Percentiles rank a stretch among this genome's conserved stretches.
These are phyloP conservation scores for Mycena citricolor DNA, from an alignment of 1,284 basidiomycete genomes.

Conservation along the genomic window DNA sequence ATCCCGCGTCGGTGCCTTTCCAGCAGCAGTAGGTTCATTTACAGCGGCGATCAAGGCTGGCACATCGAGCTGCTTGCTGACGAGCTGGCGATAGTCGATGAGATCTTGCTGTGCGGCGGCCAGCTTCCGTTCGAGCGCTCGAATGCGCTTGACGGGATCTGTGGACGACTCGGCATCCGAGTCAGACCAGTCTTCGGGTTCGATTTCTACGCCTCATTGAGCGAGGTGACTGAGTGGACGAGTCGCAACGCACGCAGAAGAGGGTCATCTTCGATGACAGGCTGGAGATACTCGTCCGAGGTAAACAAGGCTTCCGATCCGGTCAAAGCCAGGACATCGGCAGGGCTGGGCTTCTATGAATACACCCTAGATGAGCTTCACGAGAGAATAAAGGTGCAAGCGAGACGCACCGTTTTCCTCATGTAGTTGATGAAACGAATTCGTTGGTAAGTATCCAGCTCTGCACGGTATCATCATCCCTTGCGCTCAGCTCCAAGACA, in stretches of 20 bases:
- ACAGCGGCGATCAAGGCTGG: slow-evolving; percentile 43
- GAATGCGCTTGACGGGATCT: slow-evolving; percentile 47
- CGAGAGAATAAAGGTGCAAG: slow-evolving; percentile 5
- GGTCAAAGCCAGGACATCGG: slow-evolving; percentile 46
- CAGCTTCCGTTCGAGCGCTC: slow-evolving; percentile 53
- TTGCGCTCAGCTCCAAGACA: too few relatives aligned
- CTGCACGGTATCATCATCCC: slow-evolving; percentile 34
- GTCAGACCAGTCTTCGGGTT: slow-evolving; percentile 73
- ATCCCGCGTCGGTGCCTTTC: slow-evolving; percentile 47
- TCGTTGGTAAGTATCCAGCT: slow-evolving; percentile 62
- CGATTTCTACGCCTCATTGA: slow-evolving; percentile 30
- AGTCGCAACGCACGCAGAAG: slow-evolving; percentile 70
- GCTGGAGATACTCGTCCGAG: slow-evolving; percentile 78
- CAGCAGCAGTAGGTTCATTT: slow-evolving; percentile 37
- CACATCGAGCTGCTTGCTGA: slow-evolving; percentile 51
- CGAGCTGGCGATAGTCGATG: slow-evolving; percentile 56
- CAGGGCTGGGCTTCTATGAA: slow-evolving; percentile 58
- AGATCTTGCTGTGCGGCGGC: slow-evolving; percentile 53
- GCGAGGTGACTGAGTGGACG: slow-evolving; percentile 2
- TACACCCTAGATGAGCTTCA: slow-evolving; percentile 3
- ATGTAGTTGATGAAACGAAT: slow-evolving; percentile 88
- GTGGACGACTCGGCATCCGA: slow-evolving; percentile 38
- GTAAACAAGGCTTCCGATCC: slow-evolving; percentile 63
- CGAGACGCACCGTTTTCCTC: slow-evolving; percentile 52
- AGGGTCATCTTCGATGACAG: slow-evolving; percentile 81